A percentile compares a stretch with the other conserved stretches of the same genome.
Evolutionary conservation across 2,329 filamentous ascomycete species (phyloP).

Genomic region (Diatrype stigma): DNA sequence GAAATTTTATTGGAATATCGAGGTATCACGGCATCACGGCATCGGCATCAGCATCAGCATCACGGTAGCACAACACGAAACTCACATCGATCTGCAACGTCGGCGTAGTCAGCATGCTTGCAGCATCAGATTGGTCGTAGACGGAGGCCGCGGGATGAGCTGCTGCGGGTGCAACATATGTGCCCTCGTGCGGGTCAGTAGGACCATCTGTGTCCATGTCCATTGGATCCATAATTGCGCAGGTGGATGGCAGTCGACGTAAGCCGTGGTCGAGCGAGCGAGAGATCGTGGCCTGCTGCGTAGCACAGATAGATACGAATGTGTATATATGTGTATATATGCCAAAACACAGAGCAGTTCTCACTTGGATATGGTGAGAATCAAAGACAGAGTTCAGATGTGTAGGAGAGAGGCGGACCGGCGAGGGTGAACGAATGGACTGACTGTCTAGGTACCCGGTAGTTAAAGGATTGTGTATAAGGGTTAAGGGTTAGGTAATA

Average conservation of each 20-base stretch:
- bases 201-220: not conserved
- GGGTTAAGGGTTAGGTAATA: too few relatives aligned
- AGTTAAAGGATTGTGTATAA: too few relatives aligned
- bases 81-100: conserved; percentile 1
- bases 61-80: not conserved
- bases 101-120: not conserved
- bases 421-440: too few relatives aligned
- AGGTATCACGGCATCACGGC: not conserved
- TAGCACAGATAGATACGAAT: not conserved
- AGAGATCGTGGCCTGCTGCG: not conserved
- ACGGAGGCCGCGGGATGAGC: not conserved
- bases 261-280: not conserved
- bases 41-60: too few relatives aligned
- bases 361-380: not conserved
- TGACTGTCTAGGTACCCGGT: too few relatives aligned
- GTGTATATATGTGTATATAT: too few relatives aligned
- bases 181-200: not conserved
- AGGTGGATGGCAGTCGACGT: not conserved
- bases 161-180: not conserved
- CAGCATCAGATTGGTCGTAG: not conserved
- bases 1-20: not conserved
- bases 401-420: too few relatives aligned
- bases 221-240: not conserved
- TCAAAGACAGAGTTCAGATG: not conserved
- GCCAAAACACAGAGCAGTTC: too few relatives aligned